These are phyloP conservation scores for Phytopythium cucurbitacearum DNA, from an alignment of 352 stramenopile species.

Conservation along the genomic window DNA sequence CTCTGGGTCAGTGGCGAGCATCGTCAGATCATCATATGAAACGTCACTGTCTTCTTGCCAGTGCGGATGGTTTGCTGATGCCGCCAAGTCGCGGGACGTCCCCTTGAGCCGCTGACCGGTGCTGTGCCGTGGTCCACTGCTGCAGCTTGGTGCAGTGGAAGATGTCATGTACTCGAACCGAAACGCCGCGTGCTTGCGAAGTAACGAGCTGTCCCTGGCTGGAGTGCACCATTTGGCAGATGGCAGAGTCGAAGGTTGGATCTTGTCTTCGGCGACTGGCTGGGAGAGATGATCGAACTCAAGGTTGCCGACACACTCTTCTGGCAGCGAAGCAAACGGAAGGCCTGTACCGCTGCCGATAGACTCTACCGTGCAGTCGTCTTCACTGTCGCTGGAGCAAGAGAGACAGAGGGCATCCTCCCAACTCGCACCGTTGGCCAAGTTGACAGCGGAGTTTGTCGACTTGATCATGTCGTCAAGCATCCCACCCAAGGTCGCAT, in stretches of 20 bases:
- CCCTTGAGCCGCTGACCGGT: not conserved
- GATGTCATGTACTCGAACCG: constrained; percentile 2
- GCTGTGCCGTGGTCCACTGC: not conserved
- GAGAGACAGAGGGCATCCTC: too few relatives aligned
- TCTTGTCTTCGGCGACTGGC: constrained; percentile 2
- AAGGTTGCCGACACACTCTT: not conserved
- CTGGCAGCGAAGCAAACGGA: not conserved
- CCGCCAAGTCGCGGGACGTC: not conserved
- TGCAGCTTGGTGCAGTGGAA: not conserved
- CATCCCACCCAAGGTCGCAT: too few relatives aligned
- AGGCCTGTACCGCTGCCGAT: too few relatives aligned
- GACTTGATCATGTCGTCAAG: too few relatives aligned
- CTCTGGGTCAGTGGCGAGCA: constrained; percentile 1
- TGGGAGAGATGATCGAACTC: not conserved
- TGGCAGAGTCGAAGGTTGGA: not conserved
- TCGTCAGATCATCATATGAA: not conserved
- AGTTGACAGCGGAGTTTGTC: too few relatives aligned
- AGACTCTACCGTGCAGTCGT: too few relatives aligned
- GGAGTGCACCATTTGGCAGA: not conserved
- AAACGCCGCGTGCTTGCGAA: not conserved
- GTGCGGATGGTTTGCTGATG: not conserved
- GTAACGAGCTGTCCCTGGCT: too few relatives aligned
- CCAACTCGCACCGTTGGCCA: too few relatives aligned
- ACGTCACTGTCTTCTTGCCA: not conserved
- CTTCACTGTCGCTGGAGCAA: too few relatives aligned